Conservation (phyloP, 2,329 filamentous ascomycete genomes). For the Botrytis pseudocinerea region DNA sequence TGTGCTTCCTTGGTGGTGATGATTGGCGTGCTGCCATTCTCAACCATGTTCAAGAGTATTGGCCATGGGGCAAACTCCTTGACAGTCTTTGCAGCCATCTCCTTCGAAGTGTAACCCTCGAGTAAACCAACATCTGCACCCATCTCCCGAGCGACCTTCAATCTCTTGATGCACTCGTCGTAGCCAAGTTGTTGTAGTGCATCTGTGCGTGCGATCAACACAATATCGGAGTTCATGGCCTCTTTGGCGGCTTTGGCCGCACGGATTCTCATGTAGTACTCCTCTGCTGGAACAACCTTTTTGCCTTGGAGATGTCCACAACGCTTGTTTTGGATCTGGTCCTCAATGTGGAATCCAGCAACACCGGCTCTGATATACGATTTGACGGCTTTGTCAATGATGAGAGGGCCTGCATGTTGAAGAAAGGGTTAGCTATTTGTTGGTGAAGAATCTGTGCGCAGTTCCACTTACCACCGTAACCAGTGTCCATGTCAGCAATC, state of each 20-base stretch:
- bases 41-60: conserved; percentile 59
- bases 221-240: conserved; percentile 55
- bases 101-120: conserved; percentile 55
- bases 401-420: conserved; percentile 32
- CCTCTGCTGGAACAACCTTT: conserved; percentile 53
- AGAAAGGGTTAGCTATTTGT: conserved; percentile 4
- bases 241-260: conserved; percentile 55
- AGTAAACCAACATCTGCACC: conserved; percentile 63
- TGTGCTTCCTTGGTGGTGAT: conserved; percentile 54
- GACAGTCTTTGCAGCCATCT: conserved; percentile 50
- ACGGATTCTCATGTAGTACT: conserved; percentile 56
- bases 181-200: conserved; percentile 58
- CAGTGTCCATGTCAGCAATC: conserved; percentile 56
- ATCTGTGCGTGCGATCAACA: conserved; percentile 65
- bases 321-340: conserved; percentile 64
- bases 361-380: conserved; percentile 57
- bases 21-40: conserved; percentile 55
- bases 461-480: conserved; percentile 40
- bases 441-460: neutral
- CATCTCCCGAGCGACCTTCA: conserved; percentile 52
- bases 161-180: conserved; percentile 53
- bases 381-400: conserved; percentile 54
- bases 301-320: conserved; percentile 66
- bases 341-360: conserved; percentile 61
- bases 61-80: conserved; percentile 50